phyloP scores from a whole-genome alignment of 192 early-diverging fungal species.

The Backusella morwellensis region DNA sequence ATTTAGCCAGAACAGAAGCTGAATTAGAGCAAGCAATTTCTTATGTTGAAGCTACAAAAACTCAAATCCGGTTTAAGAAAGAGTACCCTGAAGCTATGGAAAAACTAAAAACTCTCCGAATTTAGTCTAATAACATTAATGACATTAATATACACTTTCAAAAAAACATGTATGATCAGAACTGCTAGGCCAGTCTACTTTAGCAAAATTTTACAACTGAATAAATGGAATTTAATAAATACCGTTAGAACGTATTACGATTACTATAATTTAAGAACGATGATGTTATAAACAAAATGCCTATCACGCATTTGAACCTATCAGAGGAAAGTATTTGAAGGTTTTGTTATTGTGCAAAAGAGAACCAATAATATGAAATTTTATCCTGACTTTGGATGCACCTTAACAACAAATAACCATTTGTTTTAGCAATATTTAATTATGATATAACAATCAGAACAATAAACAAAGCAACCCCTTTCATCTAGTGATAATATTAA shows the following conservation, averaged over 20 bases:
- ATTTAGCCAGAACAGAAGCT: constrained; percentile 83
- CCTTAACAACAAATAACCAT: background rate
- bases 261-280: background rate
- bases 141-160: background rate
- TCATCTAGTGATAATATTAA: background rate
- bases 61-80: constrained; percentile 37
- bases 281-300: background rate
- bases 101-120: constrained; percentile 13
- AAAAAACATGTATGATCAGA: background rate
- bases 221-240: background rate
- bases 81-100: constrained; percentile 24
- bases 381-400: background rate
- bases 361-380: background rate
- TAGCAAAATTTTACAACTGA: background rate
- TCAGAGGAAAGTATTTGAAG: background rate
- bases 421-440: background rate
- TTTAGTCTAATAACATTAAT: background rate
- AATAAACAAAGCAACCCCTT: background rate
- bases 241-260: background rate
- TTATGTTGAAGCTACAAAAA: constrained; percentile 62
- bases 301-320: background rate
- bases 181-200: background rate
- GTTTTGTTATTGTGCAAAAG: background rate
- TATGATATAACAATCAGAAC: background rate
- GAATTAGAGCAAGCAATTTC: constrained; percentile 85